phyloP scores from a whole-genome alignment of 129 eudicot species.

The Arctium minus region DNA sequence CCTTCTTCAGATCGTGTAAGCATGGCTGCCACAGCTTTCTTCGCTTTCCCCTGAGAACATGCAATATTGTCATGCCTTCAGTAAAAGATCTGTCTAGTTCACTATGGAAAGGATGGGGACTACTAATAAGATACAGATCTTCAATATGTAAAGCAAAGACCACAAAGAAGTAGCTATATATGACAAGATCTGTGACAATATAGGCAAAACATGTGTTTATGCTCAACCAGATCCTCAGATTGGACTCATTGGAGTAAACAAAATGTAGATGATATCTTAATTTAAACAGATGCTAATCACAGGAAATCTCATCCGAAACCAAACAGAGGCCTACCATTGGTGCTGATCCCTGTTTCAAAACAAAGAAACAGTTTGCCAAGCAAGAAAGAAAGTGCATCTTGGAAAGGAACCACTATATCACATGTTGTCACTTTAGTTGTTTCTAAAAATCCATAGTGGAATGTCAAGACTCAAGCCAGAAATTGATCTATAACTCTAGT shows the following conservation, averaged over 20 bases:
- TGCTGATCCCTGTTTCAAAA: background rate
- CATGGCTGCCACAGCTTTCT: conserved; percentile 95
- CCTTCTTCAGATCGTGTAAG: conserved; percentile 72
- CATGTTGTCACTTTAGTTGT: no score
- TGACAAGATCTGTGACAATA: background rate
- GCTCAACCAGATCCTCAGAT: background rate
- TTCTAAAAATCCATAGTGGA: no score
- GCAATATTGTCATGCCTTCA: background rate
- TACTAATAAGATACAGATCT: background rate
- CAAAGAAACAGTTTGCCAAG: background rate
- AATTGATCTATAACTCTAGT: background rate
- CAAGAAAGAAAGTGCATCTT: background rate
- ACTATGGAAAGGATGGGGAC: background rate
- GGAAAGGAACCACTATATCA: background rate
- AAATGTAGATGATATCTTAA: background rate
- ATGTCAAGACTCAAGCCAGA: background rate
- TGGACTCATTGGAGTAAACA: background rate
- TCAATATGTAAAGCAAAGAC: background rate
- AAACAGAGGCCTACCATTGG: background rate
- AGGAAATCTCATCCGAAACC: background rate
- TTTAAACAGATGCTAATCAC: background rate
- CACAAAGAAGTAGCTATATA: background rate
- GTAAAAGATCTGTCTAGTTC: background rate
- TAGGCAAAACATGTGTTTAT: background rate
- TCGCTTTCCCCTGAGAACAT: conserved; percentile 70